Base-by-base conservation (phyloP, 2,329 filamentous ascomycete genomes). In the Monosporascus sp. region DNA sequence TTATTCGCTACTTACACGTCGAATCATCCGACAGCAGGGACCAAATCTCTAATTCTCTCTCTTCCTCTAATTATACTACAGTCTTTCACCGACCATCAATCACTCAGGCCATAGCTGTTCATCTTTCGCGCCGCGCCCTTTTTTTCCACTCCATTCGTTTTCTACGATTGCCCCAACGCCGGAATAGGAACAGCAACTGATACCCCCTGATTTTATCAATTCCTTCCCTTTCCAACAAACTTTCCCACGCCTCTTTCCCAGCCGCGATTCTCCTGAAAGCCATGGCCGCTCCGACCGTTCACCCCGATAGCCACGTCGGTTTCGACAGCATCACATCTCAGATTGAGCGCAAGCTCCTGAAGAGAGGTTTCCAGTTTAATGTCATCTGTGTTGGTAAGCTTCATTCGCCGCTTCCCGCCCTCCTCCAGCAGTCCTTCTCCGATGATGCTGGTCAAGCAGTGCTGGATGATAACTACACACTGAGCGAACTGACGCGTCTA, bases 361-460 rank as follows among this genome's bases (percentile, higher is more conserved):
- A 99, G 84, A 91, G 94, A 77, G 94, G 94, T 67, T 99, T 99
- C 77, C 94, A 99, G 77, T 99, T 99, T 85, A 99, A 99, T 74
- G 88, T 97, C 70, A 97, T 97, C 75, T 97, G 92, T 74, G 94
- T 97, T 73, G 94, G 94, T 97, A 82, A 73, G 93, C 86, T 58
- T 51, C 22, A 17, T 41, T 22, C 44, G 41, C 44, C 39, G 18
- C 38, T 51, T 34, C 31, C 31, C 31, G 31, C 9, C 11, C 31
- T 31, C 11, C 27, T 34, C 48, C 22, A 51, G 36, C 31, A 27
- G 24, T 37, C 44, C 31, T 34, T 57, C 45, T 50, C 45, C 31
- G 3, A 5, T 34, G 11, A 34, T 14, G 31, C 31, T 34, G 31
- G 11, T 5, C 31, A 34, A 34, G 31, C 31, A 5, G 9, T 14